Evolutionary conservation across 2,329 filamentous ascomycete species (phyloP).

Genomic region (Fonsecaea erecta): DNA sequence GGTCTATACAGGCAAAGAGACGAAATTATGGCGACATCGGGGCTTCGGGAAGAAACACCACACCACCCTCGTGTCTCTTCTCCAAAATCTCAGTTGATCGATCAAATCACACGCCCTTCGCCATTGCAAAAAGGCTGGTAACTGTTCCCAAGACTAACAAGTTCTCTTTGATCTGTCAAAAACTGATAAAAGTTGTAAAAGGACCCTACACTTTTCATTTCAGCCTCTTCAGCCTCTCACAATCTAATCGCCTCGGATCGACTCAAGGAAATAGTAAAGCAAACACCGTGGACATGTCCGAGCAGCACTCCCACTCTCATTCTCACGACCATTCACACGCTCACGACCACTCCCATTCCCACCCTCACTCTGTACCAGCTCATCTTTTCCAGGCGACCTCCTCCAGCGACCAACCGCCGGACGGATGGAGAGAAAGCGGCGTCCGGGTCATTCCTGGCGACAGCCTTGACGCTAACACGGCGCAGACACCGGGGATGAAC

Average conservation of each 20-base stretch:
- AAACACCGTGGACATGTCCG: slow-evolving; percentile 11
- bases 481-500: slow-evolving; percentile 52
- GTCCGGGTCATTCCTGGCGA: slow-evolving; percentile 51
- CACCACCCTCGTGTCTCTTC: not conserved
- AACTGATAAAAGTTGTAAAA: not conserved
- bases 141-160: not conserved
- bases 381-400: slow-evolving; percentile 33
- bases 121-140: not conserved
- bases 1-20: not conserved
- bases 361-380: slow-evolving; percentile 23
- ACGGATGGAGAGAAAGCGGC: slow-evolving; percentile 48
- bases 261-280: not conserved
- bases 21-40: slow-evolving; percentile 1
- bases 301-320: slow-evolving; percentile 21
- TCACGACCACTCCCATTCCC: slow-evolving; percentile 24
- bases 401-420: slow-evolving; percentile 29
- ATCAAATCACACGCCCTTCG: not conserved
- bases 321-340: slow-evolving; percentile 23
- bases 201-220: too few relatives aligned
- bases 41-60: not conserved
- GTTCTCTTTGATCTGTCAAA: not conserved
- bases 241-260: too few relatives aligned
- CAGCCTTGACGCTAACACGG: slow-evolving; percentile 49
- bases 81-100: not conserved
- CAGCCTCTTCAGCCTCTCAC: too few relatives aligned